Evolutionary conservation across 352 stramenopile species (phyloP), one percentile per base, ranked within the genome.

Genomic region (Pythium rishiriense): DNA sequence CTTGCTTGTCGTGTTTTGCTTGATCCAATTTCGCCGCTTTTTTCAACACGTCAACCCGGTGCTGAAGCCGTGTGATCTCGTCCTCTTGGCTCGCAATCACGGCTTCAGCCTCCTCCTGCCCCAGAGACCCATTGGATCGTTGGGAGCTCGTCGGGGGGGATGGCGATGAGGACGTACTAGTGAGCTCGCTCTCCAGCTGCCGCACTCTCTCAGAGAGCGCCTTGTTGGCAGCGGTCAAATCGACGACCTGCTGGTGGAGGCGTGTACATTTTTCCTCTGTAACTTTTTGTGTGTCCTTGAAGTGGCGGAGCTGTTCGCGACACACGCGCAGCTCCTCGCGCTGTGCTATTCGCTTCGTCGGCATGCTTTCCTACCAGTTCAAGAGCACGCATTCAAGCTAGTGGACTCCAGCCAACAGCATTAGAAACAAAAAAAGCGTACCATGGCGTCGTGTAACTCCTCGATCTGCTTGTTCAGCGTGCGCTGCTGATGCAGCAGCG

Each of bases 21-120:
- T 73, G 70, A 1, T 91, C 83, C 1, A 71, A 33, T 42, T 79
- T 78, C 53, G 82, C 65, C 0, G 75, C 54, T 49, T 89, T 88
- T 48, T 94, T 90, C 64, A 89, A 75, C 17, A 91, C 45, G 0
- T 74, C 61, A 3, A 91, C 70, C 17, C 78, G 74, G n/a, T 88
- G 79, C 24, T 85, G 75, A 3, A 93, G 65, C 26, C 79, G 72
- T 12, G 74, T 85, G 55, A 90, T 85, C 51, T 83, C 79, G 50
- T 87, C 70, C 70, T 92, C 81, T 56, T 89, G 79, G 17, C 67
- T 87, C 5, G 77, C 70, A 29, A 91, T 80, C 28, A 87, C 77
- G 9, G 68, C 46, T 33, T 87, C 72, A 0, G 73, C 46, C 15
- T 86, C 76, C 9, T 78, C 22, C 15, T 48, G 50, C n/a, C 7